Evolutionary conservation across 2,329 filamentous ascomycete genomes (phyloP).

Genomic region (Aspergillus pseudonomiae): DNA sequence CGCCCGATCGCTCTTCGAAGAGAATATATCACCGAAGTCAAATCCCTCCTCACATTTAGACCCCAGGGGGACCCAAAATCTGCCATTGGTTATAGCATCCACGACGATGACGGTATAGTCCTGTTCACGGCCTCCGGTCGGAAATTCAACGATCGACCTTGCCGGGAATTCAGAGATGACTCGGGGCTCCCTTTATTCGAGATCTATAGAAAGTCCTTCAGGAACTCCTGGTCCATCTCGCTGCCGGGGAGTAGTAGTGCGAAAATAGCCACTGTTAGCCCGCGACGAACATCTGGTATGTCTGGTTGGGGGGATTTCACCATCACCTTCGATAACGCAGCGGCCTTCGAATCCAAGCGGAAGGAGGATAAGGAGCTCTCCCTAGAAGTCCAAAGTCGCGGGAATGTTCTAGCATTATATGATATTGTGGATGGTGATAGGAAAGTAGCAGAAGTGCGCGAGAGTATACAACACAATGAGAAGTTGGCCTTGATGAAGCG

Average conservation of each 20-base stretch:
- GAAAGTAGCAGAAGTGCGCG: constrained; percentile 22
- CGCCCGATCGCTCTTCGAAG: constrained; percentile 26
- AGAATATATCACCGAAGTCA: constrained; percentile 27
- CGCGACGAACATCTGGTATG: constrained; percentile 12
- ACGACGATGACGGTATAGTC: constrained; percentile 24
- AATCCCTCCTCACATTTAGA: constrained; percentile 25
- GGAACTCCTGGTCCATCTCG: constrained; percentile 24
- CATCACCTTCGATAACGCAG: constrained; percentile 29
- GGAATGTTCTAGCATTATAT: constrained; percentile 20
- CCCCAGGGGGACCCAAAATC: constrained; percentile 24
- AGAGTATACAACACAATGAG: constrained; percentile 24
- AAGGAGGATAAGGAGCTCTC: constrained; percentile 23
- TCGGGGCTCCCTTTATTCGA: constrained; percentile 35
- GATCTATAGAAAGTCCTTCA: constrained; percentile 18
- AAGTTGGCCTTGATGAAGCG: constrained; percentile 16
- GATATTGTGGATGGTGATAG: constrained; percentile 28
- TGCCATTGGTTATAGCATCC: constrained; percentile 19
- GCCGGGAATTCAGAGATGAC: constrained; percentile 33
- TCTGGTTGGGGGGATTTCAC: constrained; percentile 18
- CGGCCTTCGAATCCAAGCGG: constrained; percentile 18
- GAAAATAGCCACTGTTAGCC: constrained; percentile 15
- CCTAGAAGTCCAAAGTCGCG: constrained; percentile 22
- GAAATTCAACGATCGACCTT: constrained; percentile 25
- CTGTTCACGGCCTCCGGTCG: constrained; percentile 31
- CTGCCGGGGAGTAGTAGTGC: constrained; percentile 26